Conservation (phyloP, 2,329 filamentous ascomycete genomes). For the Lasiodiplodia citricola region DNA sequence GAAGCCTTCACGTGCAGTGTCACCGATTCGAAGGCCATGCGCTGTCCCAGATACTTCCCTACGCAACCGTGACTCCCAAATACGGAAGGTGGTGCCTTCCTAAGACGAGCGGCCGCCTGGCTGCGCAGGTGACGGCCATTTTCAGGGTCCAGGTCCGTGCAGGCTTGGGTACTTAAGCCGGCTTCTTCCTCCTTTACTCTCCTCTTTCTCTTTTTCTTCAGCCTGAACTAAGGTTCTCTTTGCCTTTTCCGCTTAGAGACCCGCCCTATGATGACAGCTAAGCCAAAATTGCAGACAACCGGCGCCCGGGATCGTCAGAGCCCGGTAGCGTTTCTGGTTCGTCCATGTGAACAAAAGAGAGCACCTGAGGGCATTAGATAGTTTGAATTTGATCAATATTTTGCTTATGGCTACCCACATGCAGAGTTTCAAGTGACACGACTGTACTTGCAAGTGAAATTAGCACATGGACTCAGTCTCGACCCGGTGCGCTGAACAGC, state of each 20-base stretch:
- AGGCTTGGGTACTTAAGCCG: not conserved
- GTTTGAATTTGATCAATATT: not conserved
- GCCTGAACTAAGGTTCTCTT: not conserved
- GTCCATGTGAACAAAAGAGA: constrained; percentile 1
- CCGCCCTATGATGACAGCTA: not conserved
- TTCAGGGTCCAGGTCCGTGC: not conserved
- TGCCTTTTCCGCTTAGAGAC: not conserved
- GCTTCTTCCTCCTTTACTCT: not conserved
- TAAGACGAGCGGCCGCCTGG: too few species aligned
- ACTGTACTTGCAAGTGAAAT: not conserved
- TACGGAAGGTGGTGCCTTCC: not conserved
- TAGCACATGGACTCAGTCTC: too few species aligned
- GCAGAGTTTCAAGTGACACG: not conserved
- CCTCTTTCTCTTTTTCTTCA: not conserved
- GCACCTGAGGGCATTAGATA: constrained; percentile 9
- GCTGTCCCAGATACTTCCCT: not conserved
- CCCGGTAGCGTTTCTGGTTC: not conserved
- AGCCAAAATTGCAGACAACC: constrained; percentile 11
- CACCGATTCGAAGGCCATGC: too few species aligned
- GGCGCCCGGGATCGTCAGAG: not conserved
- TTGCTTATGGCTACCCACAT: not conserved
- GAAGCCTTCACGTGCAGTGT: too few species aligned
- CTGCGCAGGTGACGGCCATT: not conserved
- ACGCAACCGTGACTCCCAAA: not conserved
- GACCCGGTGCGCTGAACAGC: too few species aligned